Conservation (phyloP, 2,329 filamentous ascomycete genomes). For the Aspergillus pseudoterreus region DNA sequence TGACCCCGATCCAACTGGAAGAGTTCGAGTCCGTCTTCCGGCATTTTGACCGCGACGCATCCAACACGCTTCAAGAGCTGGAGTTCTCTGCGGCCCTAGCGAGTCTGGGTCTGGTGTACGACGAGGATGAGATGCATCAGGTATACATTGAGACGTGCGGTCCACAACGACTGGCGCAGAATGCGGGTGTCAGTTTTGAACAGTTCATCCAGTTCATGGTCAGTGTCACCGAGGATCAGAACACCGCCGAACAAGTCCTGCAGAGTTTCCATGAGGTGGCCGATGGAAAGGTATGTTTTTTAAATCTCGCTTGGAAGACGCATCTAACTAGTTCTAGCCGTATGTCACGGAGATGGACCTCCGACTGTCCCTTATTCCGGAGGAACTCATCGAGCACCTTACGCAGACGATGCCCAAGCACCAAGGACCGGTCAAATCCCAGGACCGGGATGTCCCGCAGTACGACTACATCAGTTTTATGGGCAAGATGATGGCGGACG, state of each 20-base stretch:
- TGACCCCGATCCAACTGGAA: conserved; percentile 95
- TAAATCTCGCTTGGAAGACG: not conserved
- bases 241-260: conserved; percentile 97
- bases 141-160: conserved; percentile 86
- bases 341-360: conserved; percentile 98
- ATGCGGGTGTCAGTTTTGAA: conserved; percentile 79
- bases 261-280: conserved; percentile 97
- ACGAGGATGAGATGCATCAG: conserved; percentile 96
- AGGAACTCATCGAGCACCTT: conserved; percentile 93
- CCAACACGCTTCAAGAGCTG: conserved; percentile 84
- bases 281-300: conserved; percentile 71
- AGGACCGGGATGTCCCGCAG: conserved; percentile 79
- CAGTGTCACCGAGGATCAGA: conserved; percentile 96
- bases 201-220: conserved; percentile 99
- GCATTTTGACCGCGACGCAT: conserved; percentile 92
- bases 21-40: conserved; percentile 98
- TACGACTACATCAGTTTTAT: conserved; percentile 98
- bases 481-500: conserved; percentile 69
- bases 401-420: conserved; percentile 82
- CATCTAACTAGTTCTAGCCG: conserved; percentile 48
- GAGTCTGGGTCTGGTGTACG: conserved; percentile 92
- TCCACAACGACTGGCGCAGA: conserved; percentile 53
- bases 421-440: conserved; percentile 69
- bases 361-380: conserved; percentile 88
- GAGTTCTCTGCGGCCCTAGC: conserved; percentile 95